Conservation (phyloP, 2,329 filamentous ascomycete species). For the Orbilia ellipsospora region DNA sequence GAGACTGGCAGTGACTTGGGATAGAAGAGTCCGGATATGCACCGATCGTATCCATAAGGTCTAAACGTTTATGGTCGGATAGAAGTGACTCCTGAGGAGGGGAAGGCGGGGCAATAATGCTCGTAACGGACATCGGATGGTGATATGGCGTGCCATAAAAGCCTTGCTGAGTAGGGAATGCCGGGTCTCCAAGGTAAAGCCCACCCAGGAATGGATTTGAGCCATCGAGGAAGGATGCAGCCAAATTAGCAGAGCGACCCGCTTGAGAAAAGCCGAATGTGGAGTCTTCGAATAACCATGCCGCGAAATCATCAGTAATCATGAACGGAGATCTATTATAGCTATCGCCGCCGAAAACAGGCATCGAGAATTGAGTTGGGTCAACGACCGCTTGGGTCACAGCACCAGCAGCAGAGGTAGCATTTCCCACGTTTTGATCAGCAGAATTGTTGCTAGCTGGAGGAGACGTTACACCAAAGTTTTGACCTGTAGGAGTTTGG, state of each 20-base stretch:
- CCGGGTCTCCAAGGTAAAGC: conserved; percentile 68
- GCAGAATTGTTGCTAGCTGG: conserved; percentile 61
- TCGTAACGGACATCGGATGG: conserved; percentile 90
- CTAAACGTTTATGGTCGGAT: conserved; percentile 86
- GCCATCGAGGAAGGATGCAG: conserved; percentile 51
- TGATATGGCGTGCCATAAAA: conserved; percentile 71
- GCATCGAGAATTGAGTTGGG: conserved; percentile 71
- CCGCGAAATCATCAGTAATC: conserved; percentile 87
- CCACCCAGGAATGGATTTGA: conserved; percentile 57
- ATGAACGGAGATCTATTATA: conserved; percentile 88
- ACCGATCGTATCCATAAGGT: conserved; percentile 83
- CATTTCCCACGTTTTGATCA: conserved; percentile 57
- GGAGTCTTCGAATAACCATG: conserved; percentile 74
- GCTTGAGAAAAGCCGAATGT: conserved; percentile 58
- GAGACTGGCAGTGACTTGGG: conserved; percentile 61
- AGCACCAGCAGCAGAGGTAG: conserved; percentile 63
- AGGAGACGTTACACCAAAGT: conserved; percentile 61
- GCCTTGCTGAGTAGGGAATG: conserved; percentile 44
- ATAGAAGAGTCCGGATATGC: conserved; percentile 60
- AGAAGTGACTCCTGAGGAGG: conserved; percentile 80
- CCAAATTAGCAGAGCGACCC: conserved; percentile 38
- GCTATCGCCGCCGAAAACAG: conserved; percentile 85
- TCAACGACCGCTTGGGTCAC: conserved; percentile 62
- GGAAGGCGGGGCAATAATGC: conserved; percentile 62
- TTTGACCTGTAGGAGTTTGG: conserved; percentile 57